Evolutionary conservation across 805 yeast species (phyloP).

Genomic region (Ogataea parapolymorpha): DNA sequence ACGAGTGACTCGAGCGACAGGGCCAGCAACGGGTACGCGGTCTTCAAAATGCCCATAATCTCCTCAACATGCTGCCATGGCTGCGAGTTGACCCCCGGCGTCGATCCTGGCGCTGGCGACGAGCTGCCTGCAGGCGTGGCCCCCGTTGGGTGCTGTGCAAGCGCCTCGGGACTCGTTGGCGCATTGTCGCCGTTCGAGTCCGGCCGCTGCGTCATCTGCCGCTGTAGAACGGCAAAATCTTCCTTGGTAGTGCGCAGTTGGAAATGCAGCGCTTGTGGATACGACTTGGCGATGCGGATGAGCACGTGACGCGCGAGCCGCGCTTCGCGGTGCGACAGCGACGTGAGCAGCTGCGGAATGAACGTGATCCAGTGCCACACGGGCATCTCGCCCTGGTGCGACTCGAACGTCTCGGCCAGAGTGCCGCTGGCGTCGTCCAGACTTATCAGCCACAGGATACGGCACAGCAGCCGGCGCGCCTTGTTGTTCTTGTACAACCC

Average conservation of each 20-base stretch:
- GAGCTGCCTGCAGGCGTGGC: constrained; percentile 6
- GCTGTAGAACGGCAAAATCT: constrained; percentile 82
- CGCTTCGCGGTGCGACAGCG: constrained; percentile 90
- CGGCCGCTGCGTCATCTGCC: constrained; percentile 44
- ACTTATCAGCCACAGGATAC: constrained; percentile 90
- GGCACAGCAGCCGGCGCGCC: constrained; percentile 79
- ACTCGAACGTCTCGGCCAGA: constrained; percentile 81
- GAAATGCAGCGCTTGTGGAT: constrained; percentile 97
- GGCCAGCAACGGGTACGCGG: constrained; percentile 93
- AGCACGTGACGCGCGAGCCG: constrained; percentile 81
- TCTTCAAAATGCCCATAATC: constrained; percentile 90
- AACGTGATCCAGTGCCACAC: constrained; percentile 99
- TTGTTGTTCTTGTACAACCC: constrained; percentile 92
- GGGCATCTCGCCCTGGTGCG: constrained; percentile 93
- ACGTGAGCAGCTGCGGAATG: constrained; percentile 88
- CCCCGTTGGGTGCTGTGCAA: constrained; percentile 1
- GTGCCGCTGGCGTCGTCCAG: constrained; percentile 83
- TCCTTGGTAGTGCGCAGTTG: constrained; percentile 93
- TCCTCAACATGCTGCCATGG: constrained; percentile 94
- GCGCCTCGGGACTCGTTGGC: constrained; percentile 5
- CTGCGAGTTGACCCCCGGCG: constrained; percentile 36
- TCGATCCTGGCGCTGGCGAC: background rate
- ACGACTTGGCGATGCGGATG: constrained; percentile 89
- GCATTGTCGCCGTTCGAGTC: constrained; percentile 8
- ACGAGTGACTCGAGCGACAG: constrained; percentile 91